Conservation (phyloP, 495 filamentous ascomycete species). For the Neurospora sp. region DNA sequence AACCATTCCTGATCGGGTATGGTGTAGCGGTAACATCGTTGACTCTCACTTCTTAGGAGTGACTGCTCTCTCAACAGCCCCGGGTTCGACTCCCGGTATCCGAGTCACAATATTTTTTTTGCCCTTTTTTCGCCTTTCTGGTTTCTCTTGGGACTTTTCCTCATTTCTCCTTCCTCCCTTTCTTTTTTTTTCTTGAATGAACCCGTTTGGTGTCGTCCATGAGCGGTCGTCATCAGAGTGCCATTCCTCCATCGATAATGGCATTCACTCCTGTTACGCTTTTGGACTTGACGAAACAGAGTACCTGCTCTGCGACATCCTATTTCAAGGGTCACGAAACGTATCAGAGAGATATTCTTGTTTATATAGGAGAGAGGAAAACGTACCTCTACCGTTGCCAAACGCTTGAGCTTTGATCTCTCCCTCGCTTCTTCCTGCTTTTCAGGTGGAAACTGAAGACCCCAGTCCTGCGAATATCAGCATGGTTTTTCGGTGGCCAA, state of each 20-base stretch:
- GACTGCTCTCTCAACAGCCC: background rate
- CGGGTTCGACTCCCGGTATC: background rate
- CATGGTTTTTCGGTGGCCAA: background rate
- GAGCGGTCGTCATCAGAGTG: constrained; percentile 3
- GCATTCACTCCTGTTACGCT: constrained; percentile 35
- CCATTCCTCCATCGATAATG: constrained; percentile 33
- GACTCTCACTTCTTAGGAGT: background rate
- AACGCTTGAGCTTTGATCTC: constrained; percentile 39
- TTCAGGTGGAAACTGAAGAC: constrained; percentile 35
- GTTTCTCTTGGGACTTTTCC: background rate
- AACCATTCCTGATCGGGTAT: background rate
- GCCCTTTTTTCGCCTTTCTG: background rate
- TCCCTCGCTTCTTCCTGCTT: constrained; percentile 29
- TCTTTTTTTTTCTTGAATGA: background rate
- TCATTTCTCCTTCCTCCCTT: background rate
- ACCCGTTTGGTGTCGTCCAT: background rate
- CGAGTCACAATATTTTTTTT: background rate
- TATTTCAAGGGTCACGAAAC: background rate
- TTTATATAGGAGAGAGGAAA: background rate
- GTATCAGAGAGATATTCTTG: background rate
- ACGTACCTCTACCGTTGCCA: constrained; percentile 40
- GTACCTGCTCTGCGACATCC: constrained; percentile 39
- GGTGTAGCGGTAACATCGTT: background rate
- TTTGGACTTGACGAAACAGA: constrained; percentile 29
- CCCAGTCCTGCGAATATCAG: constrained; percentile 38